Evolutionary conservation across 345 rosid species (phyloP).

Genomic region (Euphorbia tirucalli): DNA sequence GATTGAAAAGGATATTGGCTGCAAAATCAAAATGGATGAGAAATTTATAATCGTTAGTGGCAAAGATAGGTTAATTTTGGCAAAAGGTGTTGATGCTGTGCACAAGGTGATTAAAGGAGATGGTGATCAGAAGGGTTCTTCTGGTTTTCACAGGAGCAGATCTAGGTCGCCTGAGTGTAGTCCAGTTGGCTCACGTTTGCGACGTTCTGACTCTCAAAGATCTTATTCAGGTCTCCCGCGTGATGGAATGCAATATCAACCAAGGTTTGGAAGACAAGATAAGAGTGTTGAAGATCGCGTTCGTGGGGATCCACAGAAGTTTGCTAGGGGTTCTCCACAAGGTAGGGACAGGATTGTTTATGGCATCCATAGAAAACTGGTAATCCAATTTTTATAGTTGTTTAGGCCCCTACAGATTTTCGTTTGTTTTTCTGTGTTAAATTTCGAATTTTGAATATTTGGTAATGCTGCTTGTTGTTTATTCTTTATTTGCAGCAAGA

Average conservation of each 20-base stretch:
- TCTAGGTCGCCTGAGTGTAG: constrained; percentile 80
- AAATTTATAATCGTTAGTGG: constrained; percentile 95
- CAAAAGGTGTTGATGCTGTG: constrained; percentile 97
- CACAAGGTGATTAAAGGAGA: constrained; percentile 75
- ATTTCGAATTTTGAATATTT: constrained; percentile 25
- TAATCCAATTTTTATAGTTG: constrained; percentile 46
- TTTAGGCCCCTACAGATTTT: constrained; percentile 31
- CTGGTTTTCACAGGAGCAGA: constrained; percentile 66
- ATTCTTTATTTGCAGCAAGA: constrained; percentile 72
- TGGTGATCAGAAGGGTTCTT: constrained; percentile 59
- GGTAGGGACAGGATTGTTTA: constrained; percentile 87
- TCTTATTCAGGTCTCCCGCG: constrained; percentile 47
- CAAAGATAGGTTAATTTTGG: constrained; percentile 78
- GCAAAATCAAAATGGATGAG: constrained; percentile 90
- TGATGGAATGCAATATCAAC: constrained; percentile 63
- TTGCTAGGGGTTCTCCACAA: constrained; percentile 88
- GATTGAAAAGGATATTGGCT: constrained; percentile 79
- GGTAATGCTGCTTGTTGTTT: constrained; percentile 42
- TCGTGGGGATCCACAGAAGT: constrained; percentile 65
- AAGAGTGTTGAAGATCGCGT: constrained; percentile 63
- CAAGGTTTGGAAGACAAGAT: constrained; percentile 65
- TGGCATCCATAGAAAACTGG: constrained; percentile 57
- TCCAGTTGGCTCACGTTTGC: constrained; percentile 61
- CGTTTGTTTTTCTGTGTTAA: constrained; percentile 12
- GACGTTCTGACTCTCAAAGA: constrained; percentile 65